phyloP scores from a whole-genome alignment of 176 grass and related monocot species.

The Carex kokanica region DNA sequence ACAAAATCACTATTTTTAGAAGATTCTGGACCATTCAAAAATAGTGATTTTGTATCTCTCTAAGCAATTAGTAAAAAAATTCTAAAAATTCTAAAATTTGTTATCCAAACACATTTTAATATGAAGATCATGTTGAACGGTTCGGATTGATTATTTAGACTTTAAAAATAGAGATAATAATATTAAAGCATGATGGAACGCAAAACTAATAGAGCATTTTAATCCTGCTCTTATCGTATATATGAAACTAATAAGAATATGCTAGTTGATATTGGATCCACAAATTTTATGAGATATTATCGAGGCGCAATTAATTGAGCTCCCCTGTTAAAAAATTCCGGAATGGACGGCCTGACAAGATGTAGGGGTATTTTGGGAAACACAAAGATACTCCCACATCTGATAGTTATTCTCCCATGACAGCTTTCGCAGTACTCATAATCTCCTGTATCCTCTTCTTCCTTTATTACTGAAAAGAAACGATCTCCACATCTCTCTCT shows the following conservation, averaged over 20 bases:
- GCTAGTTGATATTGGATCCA: not conserved
- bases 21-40: too few relatives aligned
- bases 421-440: slow-evolving; percentile 25
- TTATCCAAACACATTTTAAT: too few relatives aligned
- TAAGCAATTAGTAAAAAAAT: too few relatives aligned
- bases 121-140: too few relatives aligned
- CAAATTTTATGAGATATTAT: not conserved
- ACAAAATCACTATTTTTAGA: too few relatives aligned
- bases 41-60: too few relatives aligned
- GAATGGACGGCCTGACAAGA: not conserved
- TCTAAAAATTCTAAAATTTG: too few relatives aligned
- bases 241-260: not conserved
- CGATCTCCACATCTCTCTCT: not conserved
- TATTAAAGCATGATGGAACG: too few relatives aligned
- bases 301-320: not conserved
- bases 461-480: not conserved
- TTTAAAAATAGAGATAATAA: too few relatives aligned
- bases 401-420: slow-evolving; percentile 27
- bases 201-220: too few relatives aligned
- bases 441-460: slow-evolving; percentile 21
- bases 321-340: not conserved
- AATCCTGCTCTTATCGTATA: not conserved
- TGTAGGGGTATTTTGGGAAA: slow-evolving; percentile 17
- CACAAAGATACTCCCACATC: slow-evolving; percentile 11
- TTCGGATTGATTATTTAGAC: too few relatives aligned